phyloP scores from a whole-genome alignment of 1,284 basidiomycete species.

The Trichosporon asahii region DNA sequence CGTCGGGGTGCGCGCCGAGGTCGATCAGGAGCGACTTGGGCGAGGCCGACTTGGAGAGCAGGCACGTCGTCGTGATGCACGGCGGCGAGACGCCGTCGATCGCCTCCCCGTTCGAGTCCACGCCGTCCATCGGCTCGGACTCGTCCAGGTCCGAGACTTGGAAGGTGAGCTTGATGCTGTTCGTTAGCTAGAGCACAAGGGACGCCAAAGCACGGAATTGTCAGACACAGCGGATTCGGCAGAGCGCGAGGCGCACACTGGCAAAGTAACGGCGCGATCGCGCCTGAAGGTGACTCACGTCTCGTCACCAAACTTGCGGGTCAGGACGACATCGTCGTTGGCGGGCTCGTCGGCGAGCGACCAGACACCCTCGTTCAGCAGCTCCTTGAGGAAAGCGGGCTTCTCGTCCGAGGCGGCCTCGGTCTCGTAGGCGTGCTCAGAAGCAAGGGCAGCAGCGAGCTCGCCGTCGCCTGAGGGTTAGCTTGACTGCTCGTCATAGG shows the following conservation, averaged over 20 bases:
- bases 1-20: slow-evolving; percentile 74
- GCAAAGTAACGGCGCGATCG: no score
- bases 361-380: slow-evolving; percentile 75
- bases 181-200: not conserved
- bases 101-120: slow-evolving; percentile 22
- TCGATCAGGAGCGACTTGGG: slow-evolving; percentile 73
- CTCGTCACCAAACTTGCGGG: slow-evolving; percentile 86
- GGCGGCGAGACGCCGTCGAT: slow-evolving; percentile 64
- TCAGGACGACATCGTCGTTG: slow-evolving; percentile 77
- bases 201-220: no score
- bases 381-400: slow-evolving; percentile 75
- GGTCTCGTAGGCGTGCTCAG: slow-evolving; percentile 83
- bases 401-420: slow-evolving; percentile 58
- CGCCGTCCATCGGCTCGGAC: slow-evolving; percentile 22
- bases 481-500: not conserved
- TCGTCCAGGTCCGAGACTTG: slow-evolving; percentile 51
- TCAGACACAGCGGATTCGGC: no score
- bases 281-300: slow-evolving; percentile 63
- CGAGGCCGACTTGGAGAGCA: slow-evolving; percentile 66
- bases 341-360: slow-evolving; percentile 71
- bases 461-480: slow-evolving; percentile 63
- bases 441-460: slow-evolving; percentile 69
- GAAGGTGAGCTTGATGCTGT: slow-evolving; percentile 50
- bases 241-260: no score
- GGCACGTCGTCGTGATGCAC: slow-evolving; percentile 55